These are phyloP conservation scores for Mytilinidion resinicola DNA, from an alignment of 495 filamentous ascomycete genomes.

Conservation along the genomic window DNA sequence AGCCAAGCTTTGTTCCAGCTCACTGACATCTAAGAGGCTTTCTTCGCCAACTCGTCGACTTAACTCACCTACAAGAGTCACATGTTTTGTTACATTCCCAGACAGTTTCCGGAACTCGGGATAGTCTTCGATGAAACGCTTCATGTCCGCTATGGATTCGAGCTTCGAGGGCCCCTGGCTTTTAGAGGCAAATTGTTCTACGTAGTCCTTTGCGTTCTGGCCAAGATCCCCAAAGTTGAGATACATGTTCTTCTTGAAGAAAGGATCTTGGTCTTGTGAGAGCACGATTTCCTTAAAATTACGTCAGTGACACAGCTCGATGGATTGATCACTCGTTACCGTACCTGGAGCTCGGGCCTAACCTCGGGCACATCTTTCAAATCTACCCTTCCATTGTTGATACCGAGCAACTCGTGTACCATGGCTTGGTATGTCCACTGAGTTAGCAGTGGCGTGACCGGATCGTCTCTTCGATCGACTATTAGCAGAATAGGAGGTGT, in stretches of 20 bases:
- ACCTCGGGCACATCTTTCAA: slow-evolving; percentile 82
- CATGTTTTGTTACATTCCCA: slow-evolving; percentile 97
- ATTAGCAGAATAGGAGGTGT: slow-evolving; percentile 90
- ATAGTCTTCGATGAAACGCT: slow-evolving; percentile 97
- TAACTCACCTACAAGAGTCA: slow-evolving; percentile 89
- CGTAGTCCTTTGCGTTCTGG: slow-evolving; percentile 97
- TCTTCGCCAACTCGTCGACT: slow-evolving; percentile 80
- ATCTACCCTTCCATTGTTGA: slow-evolving; percentile 86
- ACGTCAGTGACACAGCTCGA: neutral
- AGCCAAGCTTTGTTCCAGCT: slow-evolving; percentile 92
- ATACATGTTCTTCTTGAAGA: slow-evolving; percentile 99
- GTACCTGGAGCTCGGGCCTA: slow-evolving; percentile 70
- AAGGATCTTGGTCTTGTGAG: slow-evolving; percentile 95
- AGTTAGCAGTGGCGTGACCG: slow-evolving; percentile 87
- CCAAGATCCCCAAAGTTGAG: slow-evolving; percentile 96
- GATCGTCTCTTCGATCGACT: slow-evolving; percentile 88
- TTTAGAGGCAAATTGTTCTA: slow-evolving; percentile 94
- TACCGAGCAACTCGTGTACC: slow-evolving; percentile 94
- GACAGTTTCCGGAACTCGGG: slow-evolving; percentile 95
- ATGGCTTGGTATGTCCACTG: slow-evolving; percentile 99
- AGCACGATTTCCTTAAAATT: slow-evolving; percentile 69
- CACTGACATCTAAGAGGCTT: slow-evolving; percentile 83
- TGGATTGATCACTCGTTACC: neutral
- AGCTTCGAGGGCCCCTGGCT: slow-evolving; percentile 89
- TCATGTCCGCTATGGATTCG: slow-evolving; percentile 96